phyloP scores from a whole-genome alignment of 225 moss, liverwort and hornwort genomes.

The Straminergon stramineum region DNA sequence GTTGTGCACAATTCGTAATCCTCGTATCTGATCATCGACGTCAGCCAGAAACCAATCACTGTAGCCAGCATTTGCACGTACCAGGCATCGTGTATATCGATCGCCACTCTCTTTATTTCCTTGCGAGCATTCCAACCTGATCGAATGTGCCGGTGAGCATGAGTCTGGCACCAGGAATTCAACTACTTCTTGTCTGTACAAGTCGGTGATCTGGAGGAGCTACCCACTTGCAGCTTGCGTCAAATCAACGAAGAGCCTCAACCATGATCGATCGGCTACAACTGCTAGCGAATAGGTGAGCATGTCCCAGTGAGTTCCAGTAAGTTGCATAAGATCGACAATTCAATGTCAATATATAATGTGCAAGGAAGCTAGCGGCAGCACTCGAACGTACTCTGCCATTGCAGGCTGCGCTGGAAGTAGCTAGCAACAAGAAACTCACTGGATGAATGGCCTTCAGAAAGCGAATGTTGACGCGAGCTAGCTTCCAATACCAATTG shows the following conservation, averaged over 20 bases:
- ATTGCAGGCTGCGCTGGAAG: neutral
- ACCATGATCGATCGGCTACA: neutral
- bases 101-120: neutral
- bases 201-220: neutral
- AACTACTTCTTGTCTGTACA: neutral
- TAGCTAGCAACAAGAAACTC: neutral
- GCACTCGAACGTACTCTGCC: neutral
- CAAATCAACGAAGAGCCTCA: neutral
- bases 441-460: neutral
- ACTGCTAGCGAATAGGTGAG: neutral
- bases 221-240: neutral
- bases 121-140: neutral
- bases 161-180: neutral
- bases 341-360: neutral
- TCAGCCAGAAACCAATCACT: neutral
- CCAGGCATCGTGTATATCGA: constrained; percentile 4
- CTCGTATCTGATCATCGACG: neutral
- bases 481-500: neutral
- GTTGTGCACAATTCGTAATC: neutral
- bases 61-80: neutral
- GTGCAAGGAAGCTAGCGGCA: neutral
- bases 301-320: neutral
- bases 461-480: neutral
- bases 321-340: neutral
- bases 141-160: neutral